phyloP scores from a whole-genome alignment of 305 asterid species.

The Ajuga reptans region DNA sequence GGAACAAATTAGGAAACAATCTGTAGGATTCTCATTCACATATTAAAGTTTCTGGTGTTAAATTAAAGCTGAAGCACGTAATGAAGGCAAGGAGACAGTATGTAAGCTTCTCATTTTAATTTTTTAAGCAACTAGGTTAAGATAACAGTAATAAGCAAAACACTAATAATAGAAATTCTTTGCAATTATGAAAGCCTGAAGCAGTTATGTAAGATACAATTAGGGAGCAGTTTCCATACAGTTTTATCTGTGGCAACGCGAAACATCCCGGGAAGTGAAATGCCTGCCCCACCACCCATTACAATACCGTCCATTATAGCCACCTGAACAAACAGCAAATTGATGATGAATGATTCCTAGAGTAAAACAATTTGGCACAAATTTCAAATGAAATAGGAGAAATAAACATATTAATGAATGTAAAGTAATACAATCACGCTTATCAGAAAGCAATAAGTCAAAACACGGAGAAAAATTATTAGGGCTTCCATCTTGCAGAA shows the following conservation, averaged over 20 bases:
- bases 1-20: background rate
- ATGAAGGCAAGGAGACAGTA: background rate
- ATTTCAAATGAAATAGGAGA: background rate
- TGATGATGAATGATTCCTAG: constrained; percentile 2
- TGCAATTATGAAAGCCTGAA: constrained; percentile 4
- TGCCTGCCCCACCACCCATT: constrained; percentile 96
- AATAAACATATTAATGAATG: background rate
- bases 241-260: constrained; percentile 94
- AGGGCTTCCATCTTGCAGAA: background rate
- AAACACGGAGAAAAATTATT: background rate
- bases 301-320: constrained; percentile 89
- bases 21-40: too few species aligned
- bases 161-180: too few species aligned
- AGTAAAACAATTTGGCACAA: constrained; percentile 7
- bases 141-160: too few species aligned
- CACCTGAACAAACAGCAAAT: constrained; percentile 46
- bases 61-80: background rate
- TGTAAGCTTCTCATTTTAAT: background rate
- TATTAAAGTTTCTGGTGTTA: too few species aligned
- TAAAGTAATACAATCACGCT: background rate
- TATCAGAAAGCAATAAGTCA: background rate
- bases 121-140: too few species aligned
- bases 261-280: constrained; percentile 95
- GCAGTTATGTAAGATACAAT: constrained; percentile 18
- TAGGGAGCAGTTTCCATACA: constrained; percentile 61